Percentiles rank a stretch among this genome's conserved stretches.
Evolutionary conservation across 2,329 filamentous ascomycete genomes (phyloP).

Genomic region (Leptosphaerulina australis): DNA sequence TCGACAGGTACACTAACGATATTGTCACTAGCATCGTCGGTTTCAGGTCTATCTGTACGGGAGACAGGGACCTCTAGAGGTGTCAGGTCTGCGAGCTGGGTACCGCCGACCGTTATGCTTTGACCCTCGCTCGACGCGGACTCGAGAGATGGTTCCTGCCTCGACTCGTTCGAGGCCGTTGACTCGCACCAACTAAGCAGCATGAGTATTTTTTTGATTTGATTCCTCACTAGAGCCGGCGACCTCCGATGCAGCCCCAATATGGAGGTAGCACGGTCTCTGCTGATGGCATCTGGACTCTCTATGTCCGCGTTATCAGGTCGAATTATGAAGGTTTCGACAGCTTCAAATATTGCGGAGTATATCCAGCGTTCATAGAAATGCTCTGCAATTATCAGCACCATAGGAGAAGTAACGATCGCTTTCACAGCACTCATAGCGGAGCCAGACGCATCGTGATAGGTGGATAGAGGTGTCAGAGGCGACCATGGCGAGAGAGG

Average conservation of each 20-base stretch:
- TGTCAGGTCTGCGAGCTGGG: constrained; percentile 29
- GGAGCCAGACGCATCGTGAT: constrained; percentile 26
- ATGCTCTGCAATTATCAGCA: constrained; percentile 35
- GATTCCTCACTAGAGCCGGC: constrained; percentile 27
- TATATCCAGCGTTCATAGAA: constrained; percentile 37
- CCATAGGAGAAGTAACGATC: constrained; percentile 34
- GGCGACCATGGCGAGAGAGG: constrained; percentile 41
- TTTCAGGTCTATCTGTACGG: constrained; percentile 8
- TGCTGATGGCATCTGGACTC: constrained; percentile 30
- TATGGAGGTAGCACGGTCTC: constrained; percentile 29
- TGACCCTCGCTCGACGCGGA: constrained; percentile 10
- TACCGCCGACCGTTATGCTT: constrained; percentile 27
- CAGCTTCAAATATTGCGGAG: constrained; percentile 35
- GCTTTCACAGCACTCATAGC: constrained; percentile 21
- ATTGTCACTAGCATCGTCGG: constrained; percentile 11
- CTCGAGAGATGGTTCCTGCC: constrained; percentile 1
- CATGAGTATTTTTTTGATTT: constrained; percentile 32
- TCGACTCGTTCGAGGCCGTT: neutral
- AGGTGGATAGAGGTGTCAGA: constrained; percentile 28
- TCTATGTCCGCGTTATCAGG: constrained; percentile 40
- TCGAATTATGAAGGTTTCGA: constrained; percentile 37
- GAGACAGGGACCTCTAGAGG: constrained; percentile 30
- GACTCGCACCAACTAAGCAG: constrained; percentile 36
- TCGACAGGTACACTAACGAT: constrained; percentile 19
- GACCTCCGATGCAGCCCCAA: constrained; percentile 34